Conservation (phyloP, 208 protist species). For the Dictyostelium gargantuum region DNA sequence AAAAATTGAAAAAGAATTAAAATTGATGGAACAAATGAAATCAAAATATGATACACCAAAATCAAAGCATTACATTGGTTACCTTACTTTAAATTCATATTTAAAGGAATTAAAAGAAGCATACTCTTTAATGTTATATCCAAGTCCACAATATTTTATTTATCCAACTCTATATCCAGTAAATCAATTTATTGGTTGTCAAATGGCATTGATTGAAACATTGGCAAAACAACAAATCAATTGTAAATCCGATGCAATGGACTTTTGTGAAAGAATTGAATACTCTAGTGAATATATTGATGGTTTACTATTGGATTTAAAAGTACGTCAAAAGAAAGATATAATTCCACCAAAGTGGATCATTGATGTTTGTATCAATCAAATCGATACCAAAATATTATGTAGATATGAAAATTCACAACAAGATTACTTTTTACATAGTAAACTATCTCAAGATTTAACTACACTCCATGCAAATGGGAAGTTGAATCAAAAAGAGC, state of each 20-base stretch:
- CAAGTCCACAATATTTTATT: conserved; percentile 5
- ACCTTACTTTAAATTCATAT: background rate
- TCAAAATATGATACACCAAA: background rate
- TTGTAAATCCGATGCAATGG: background rate
- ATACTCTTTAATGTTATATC: background rate
- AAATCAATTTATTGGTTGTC: conserved; percentile 25
- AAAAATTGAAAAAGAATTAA: background rate
- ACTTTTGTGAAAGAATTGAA: background rate
- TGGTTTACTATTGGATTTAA: background rate
- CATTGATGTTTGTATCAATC: background rate
- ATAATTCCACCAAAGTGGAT: background rate
- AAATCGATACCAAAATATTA: background rate
- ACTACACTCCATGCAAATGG: background rate
- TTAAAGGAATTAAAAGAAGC: background rate
- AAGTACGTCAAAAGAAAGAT: background rate
- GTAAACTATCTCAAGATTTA: background rate
- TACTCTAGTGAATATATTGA: background rate
- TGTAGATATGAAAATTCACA: background rate
- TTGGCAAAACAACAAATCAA: background rate
- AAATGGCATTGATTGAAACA: background rate
- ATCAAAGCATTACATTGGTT: background rate
- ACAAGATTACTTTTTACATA: background rate
- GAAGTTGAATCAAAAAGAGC: background rate
- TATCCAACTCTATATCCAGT: background rate
- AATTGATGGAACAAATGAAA: background rate